phyloP scores from a whole-genome alignment of 2,329 filamentous ascomycete species.

The Botryotinia calthae region DNA sequence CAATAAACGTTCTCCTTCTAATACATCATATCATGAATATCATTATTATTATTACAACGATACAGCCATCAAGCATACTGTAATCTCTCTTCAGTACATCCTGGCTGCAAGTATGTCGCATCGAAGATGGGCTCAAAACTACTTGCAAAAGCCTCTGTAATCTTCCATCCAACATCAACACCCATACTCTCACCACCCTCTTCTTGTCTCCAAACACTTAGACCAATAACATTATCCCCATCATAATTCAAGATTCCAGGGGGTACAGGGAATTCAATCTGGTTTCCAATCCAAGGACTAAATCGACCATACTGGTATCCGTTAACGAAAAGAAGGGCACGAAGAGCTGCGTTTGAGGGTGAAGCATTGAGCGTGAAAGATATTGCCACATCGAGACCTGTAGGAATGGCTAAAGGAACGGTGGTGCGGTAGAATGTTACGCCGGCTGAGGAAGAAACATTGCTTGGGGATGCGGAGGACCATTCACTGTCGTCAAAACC shows the following conservation, averaged over 20 bases:
- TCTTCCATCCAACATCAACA: conserved; percentile 16
- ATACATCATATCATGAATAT: background rate
- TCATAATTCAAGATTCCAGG: conserved; percentile 22
- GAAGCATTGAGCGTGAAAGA: conserved; percentile 52
- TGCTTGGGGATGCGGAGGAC: conserved; percentile 34
- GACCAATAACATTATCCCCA: conserved; percentile 17
- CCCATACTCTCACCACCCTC: conserved; percentile 1
- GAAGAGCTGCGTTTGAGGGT: conserved; percentile 43
- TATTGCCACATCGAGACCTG: conserved; percentile 54
- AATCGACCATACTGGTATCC: conserved; percentile 44
- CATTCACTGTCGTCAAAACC: conserved; percentile 51
- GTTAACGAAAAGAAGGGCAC: conserved; percentile 58
- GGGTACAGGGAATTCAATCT: conserved; percentile 19
- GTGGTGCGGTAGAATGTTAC: conserved; percentile 55
- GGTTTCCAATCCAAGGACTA: conserved; percentile 20
- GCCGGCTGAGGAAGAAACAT: conserved; percentile 49
- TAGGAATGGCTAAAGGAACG: conserved; percentile 50
- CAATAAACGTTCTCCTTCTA: background rate
- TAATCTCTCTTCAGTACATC: conserved; percentile 17
- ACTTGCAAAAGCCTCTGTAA: conserved; percentile 16
- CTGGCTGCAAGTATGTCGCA: conserved; percentile 14
- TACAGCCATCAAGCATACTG: conserved; percentile 9
- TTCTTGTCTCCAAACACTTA: conserved; percentile 19
- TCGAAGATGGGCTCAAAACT: conserved; percentile 19
- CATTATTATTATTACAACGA: background rate